Evolutionary conservation across 768 basidiomycete genomes (phyloP), one percentile per base, ranked within the genome.

Genomic region (Grammothele lineata): DNA sequence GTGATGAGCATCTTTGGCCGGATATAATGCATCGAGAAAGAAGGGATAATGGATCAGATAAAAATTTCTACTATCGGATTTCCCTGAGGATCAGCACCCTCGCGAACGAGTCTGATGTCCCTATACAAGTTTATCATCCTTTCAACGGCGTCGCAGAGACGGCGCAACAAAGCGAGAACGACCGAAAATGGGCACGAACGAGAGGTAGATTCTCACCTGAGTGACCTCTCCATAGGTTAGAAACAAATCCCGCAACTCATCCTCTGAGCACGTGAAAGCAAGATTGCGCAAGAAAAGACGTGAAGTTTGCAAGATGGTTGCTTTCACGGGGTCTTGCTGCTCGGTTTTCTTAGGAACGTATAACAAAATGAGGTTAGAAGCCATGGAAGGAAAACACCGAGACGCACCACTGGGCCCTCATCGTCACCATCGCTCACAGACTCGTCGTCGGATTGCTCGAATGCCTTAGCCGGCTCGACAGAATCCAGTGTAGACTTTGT

Each of bases 251-350:
- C 64, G 58, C 1, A 98, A 66, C 40, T 96, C 92, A 2, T 71
- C 64, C 15, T 86, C 77, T 6, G 85, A 84, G 47, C 87, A 90
- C 0, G 84, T 78, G 59, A 92, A 98, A 0, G 92, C 75, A n/a
- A 99, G 66, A 61, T 98, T 99, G n/a, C 96, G 90, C 5, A 99
- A 69, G 60, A 98, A 98, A 2, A 98, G 70, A 4, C 94, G 80
- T 1, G 80, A 76, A 0, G 92, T 94, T 47, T 77, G 74, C 4
- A 85, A 67, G 43, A 95, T 85, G 1, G 82, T 79, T 22, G 63
- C 56, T 50, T 68, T 67, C 1, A 56, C 54, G 3, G 65, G 54
- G 26, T 67, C 56, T n/a, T n/a, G n/a, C n/a, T n/a, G n/a, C n/a
- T n/a, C n/a, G n/a, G n/a, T n/a, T n/a, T n/a, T n/a, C n/a, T n/a